Evolutionary conservation across 169 alveolate species (phyloP), one percentile per base, ranked within the genome.

Genomic region (Babesia microti): DNA sequence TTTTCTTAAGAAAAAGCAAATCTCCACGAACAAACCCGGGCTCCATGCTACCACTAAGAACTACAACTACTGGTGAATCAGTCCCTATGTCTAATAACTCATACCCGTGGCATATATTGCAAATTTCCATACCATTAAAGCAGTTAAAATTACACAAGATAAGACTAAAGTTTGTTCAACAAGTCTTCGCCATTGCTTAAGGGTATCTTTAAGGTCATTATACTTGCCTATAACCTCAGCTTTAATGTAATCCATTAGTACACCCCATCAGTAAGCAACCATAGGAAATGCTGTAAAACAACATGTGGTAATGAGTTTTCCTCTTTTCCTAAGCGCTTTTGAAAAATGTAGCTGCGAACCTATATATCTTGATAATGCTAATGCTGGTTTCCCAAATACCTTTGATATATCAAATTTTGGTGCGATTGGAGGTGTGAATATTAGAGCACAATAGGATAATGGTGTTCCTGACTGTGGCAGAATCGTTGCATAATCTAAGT

Each of bases 21-120:
- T 89, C 96, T 4, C 96, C 96, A 53, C 96, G 67, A 71, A 76
- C 78, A 57, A 80, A 86, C n/a, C 89, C 81, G 4, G 96, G 94
- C 51, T 85, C 96, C 96, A 89, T 89, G 50, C 90, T 78, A 12
- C 93, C 96, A 43, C 85, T 82, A 22, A 89, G 69, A 4, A 89
- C 96, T n/a, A 89, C 96, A 18, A 89, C 96, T 11, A 89, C 81
- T 14, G 96, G 96, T 12, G 87, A 68, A 37, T 89, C 96, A 23
- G 89, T 78, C 9, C 74, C 71, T 56, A 84, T 40, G 21, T 26
- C 40, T 32, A n/a, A 30, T 27, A 29, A 9, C 36, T 9, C 36
- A 0, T 35, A 63, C 75, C 75, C 3, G 75, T 63, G 18, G 28
- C 36, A 23, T 53, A 40, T 27, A 21, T 63, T 2, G 68, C 50